Conservation (phyloP, 139 green algal species). For the Zygnema circumcarinatum region DNA sequence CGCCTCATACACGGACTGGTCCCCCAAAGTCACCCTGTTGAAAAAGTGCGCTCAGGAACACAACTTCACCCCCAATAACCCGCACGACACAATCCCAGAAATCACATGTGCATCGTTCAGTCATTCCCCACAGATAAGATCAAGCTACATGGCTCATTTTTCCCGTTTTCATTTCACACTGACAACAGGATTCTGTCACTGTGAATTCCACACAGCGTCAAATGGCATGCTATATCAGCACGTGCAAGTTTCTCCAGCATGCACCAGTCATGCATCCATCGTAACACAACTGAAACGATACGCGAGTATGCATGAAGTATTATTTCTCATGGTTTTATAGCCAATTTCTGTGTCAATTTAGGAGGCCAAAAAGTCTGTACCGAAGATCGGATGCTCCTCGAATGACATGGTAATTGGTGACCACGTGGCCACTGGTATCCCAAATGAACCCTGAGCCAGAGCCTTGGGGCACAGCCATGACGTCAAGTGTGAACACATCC, state of each 20-base stretch:
- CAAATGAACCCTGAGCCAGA: slow-evolving; percentile 80
- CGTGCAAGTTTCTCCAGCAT: too few species aligned
- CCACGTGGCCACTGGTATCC: slow-evolving; percentile 73
- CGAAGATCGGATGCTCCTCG: slow-evolving; percentile 64
- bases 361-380: too few species aligned
- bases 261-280: too few species aligned
- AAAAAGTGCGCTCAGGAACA: neutral
- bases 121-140: neutral
- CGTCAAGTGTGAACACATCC: slow-evolving; percentile 78
- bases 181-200: too few species aligned
- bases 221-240: too few species aligned
- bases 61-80: neutral
- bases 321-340: too few species aligned
- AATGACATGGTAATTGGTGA: slow-evolving; percentile 86
- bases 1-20: slow-evolving; percentile 61
- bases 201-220: too few species aligned
- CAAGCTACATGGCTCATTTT: too few species aligned
- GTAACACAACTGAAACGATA: too few species aligned
- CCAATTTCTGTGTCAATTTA: too few species aligned
- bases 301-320: too few species aligned
- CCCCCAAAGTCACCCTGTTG: slow-evolving; percentile 52
- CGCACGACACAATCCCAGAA: neutral
- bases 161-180: too few species aligned
- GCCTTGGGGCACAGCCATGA: slow-evolving; percentile 77
- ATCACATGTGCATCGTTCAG: neutral